Evolutionary conservation across 306 rosid species (phyloP).

Genomic region (Herpetospermum pedunculosum): DNA sequence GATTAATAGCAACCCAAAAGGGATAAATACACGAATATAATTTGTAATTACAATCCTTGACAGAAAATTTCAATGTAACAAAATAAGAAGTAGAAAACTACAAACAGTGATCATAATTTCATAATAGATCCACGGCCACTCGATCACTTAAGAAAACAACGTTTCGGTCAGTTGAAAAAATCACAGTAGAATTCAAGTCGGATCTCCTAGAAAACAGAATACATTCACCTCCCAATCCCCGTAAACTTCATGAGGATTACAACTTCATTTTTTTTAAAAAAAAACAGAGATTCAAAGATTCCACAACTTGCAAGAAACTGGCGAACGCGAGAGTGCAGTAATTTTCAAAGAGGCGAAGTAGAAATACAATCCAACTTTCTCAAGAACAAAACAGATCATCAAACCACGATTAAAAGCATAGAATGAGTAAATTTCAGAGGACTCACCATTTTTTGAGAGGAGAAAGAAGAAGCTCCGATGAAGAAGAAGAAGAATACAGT

Average conservation of each 20-base stretch:
- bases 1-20: neutral
- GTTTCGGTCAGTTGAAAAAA: neutral
- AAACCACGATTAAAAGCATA: neutral
- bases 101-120: neutral
- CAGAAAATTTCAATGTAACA: neutral
- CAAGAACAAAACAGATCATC: neutral
- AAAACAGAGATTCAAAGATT: neutral
- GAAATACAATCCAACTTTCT: neutral
- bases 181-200: neutral
- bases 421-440: neutral
- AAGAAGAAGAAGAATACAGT: neutral
- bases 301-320: neutral
- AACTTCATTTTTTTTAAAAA: too few relatives aligned
- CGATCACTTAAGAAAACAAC: neutral
- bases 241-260: neutral
- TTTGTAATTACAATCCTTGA: neutral
- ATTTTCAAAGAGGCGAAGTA: neutral
- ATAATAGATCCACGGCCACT: neutral
- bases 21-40: neutral
- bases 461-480: neutral
- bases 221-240: neutral
- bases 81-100: neutral
- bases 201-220: neutral
- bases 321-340: neutral
- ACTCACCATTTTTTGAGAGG: conserved; percentile 1